These are phyloP conservation scores for Lactarius deliciosus DNA, from an alignment of 768 basidiomycete genomes.

Conservation along the genomic window DNA sequence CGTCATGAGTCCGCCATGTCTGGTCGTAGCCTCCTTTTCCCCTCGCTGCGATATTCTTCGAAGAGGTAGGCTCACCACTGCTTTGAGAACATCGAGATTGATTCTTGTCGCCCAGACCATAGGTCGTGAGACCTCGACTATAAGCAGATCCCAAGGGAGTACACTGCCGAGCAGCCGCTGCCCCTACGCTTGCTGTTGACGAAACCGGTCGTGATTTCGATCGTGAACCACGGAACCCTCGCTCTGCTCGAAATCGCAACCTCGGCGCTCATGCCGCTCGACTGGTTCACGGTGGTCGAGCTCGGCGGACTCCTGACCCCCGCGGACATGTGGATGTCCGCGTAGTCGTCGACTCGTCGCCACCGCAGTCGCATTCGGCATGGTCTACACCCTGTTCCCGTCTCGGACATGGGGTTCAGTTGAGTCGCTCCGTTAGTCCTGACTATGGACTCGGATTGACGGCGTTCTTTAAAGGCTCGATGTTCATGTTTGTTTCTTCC, in stretches of 20 bases:
- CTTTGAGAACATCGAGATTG: neutral
- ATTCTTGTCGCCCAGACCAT: neutral
- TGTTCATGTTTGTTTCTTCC: too few relatives aligned
- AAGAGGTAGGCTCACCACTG: neutral
- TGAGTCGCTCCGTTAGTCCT: too few relatives aligned
- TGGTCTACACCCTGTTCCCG: slow-evolving; percentile 32
- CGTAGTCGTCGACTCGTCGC: too few relatives aligned
- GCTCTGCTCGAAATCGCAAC: neutral
- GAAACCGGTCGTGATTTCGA: neutral
- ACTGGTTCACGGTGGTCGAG: neutral
- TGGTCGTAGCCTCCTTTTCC: neutral
- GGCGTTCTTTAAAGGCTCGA: too few relatives aligned
- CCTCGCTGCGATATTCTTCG: neutral
- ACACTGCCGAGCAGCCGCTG: neutral
- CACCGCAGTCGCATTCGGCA: neutral
- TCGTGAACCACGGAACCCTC: neutral
- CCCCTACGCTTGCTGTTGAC: neutral
- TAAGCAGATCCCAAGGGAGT: neutral
- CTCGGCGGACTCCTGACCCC: neutral
- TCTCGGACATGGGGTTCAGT: too few relatives aligned
- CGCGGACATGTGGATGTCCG: neutral
- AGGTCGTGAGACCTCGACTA: neutral
- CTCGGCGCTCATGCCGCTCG: neutral
- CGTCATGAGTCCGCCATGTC: too few relatives aligned
- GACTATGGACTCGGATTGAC: too few relatives aligned